phyloP scores from a whole-genome alignment of 495 filamentous ascomycete species.

The Cercophora newfieldiana region DNA sequence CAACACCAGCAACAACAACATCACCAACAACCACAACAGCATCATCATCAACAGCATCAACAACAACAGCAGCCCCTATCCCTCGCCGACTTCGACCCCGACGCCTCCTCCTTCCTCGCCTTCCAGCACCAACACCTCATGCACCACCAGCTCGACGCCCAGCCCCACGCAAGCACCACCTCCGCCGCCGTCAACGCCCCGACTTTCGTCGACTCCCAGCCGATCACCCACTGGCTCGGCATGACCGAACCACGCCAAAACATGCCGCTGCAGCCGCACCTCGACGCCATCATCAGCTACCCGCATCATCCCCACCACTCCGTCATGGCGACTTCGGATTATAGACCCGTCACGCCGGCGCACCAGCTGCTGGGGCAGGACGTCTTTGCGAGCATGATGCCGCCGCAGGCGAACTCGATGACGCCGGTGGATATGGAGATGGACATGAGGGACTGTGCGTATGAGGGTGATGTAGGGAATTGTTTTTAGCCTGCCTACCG shows the following conservation, averaged over 20 bases:
- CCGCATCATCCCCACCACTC: neutral
- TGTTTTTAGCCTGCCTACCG: neutral
- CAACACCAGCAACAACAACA: neutral
- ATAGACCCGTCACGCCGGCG: neutral
- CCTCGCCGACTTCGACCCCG: slow-evolving; percentile 4
- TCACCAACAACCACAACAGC: neutral
- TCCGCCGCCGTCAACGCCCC: neutral
- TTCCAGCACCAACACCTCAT: neutral
- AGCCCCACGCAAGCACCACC: neutral
- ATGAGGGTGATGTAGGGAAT: neutral
- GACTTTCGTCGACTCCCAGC: neutral
- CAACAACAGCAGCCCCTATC: neutral
- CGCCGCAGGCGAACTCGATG: neutral
- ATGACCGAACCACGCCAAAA: slow-evolving; percentile 1
- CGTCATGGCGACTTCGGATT: neutral
- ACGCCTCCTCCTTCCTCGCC: neutral
- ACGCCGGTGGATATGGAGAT: slow-evolving; percentile 6
- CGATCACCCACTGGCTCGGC: slow-evolving; percentile 17
- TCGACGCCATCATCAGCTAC: slow-evolving; percentile 11
- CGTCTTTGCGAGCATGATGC: neutral
- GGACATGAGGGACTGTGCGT: slow-evolving; percentile 11
- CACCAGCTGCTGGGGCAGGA: slow-evolving; percentile 10
- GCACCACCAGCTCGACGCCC: neutral
- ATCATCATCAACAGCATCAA: neutral
- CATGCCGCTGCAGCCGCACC: slow-evolving; percentile 8